phyloP scores from a whole-genome alignment of 805 yeast genomes.

The Wickerhamiella nectarea region DNA sequence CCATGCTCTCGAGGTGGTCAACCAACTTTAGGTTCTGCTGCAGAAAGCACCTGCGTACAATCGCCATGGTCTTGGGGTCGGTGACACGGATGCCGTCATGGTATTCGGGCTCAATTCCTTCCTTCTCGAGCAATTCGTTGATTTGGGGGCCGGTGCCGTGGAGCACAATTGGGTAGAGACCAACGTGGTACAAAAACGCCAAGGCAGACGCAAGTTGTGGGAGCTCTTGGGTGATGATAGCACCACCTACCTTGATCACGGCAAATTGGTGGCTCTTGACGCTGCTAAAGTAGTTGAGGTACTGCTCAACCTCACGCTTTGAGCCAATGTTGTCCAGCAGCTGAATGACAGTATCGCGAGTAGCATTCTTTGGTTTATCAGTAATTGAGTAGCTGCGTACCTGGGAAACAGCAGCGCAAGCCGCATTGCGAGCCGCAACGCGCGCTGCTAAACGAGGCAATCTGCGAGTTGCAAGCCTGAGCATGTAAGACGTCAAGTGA shows the following conservation, averaged over 20 bases:
- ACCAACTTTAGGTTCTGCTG: conserved; percentile 92
- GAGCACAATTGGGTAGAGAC: conserved; percentile 87
- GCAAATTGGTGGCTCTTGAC: conserved; percentile 89
- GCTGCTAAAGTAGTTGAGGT: conserved; percentile 88
- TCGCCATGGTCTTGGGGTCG: conserved; percentile 86
- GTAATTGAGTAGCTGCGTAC: neutral
- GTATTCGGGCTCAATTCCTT: conserved; percentile 91
- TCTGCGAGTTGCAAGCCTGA: neutral
- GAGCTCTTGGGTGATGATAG: conserved; percentile 88
- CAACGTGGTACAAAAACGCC: conserved; percentile 93
- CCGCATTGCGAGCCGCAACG: neutral
- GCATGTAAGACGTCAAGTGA: neutral
- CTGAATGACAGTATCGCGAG: conserved; percentile 92
- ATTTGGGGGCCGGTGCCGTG: conserved; percentile 99
- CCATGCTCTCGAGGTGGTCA: conserved; percentile 89
- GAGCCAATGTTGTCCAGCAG: conserved; percentile 91
- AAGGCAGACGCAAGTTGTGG: conserved; percentile 89
- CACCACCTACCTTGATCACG: conserved; percentile 97
- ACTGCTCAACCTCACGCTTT: conserved; percentile 95
- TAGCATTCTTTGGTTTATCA: conserved; percentile 23
- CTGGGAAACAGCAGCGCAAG: neutral
- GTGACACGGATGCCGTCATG: conserved; percentile 95
- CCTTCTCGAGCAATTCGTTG: conserved; percentile 80
- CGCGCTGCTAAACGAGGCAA: neutral
- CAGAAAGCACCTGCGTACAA: conserved; percentile 86